Base-by-base conservation (phyloP, 805 yeast genomes). In the Zygotorulaspora danielsina region DNA sequence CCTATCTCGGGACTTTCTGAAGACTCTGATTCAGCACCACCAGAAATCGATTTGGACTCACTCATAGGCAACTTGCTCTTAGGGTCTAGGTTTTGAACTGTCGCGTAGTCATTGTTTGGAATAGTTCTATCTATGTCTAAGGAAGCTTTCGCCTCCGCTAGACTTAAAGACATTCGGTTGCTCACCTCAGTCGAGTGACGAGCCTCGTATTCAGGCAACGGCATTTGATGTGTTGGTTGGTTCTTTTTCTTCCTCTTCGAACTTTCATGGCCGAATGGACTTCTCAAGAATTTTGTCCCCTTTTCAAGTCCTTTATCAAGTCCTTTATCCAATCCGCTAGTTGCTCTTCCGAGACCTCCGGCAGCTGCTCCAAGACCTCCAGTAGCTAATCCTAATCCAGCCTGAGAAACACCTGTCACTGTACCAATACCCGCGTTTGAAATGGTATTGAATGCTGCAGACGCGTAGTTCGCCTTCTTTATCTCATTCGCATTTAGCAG, bases 261-360 rank as follows among this genome's bases (percentile, higher is more conserved):
- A 15, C 18, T 27, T 5, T 39, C 46, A 31, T 33, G 41, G n/a
- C 38, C 28, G 28, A 44, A 44, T 5, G 47, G 61, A 20, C 49
- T 59, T 48, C 57, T 70, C 45, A 66, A 53, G 26, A 64, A 54
- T 11, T 59, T 61, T 4, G 45, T 37, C 4, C 75, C 71, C 17
- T 27, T 27, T 5, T 27, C 31, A 10, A 27, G 8, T 41, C 82
- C 80, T 48, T 67, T 71, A 12, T 27, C 31, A 15, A 27, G 17
- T 41, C 82, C 80, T 48, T 67, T 71, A 27, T 69, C 53, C 17
- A 70, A 62, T 16, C 75, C 76, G 40, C 72, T 79, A 3, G 65
- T 56, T 16, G 73, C 72, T 11, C 63, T 58, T 24, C 76, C 78
- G 12, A 39, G 26, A 15, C 46, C 55, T 5, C 19, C 32, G 15